Base-by-base conservation (phyloP, 2,329 filamentous ascomycete species). In the Talaromyces sp. region DNA sequence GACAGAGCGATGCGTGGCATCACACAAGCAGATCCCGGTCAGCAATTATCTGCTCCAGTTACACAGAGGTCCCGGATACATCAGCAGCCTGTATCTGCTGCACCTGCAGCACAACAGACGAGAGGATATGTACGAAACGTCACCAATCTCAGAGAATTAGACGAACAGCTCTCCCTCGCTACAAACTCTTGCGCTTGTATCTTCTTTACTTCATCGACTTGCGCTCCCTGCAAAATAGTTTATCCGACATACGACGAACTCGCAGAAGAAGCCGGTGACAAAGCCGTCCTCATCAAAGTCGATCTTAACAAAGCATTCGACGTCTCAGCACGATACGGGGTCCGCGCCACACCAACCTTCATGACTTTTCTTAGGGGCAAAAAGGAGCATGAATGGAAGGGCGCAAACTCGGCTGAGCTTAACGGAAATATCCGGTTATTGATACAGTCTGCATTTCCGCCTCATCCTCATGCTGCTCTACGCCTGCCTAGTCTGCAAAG, bases 171-270 rank as follows among this genome's bases (percentile, higher is more conserved):
- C 5, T 73, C 78, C 0, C 77, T 79, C 1, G 89, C 90, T 0
- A 81, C 81, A 31, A 81, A 83, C 5, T 87, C 89, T 0, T 92
- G 88, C 64, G 91, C 91, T 0, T 85, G 93, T 40, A 83, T 97
- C 62, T 97, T 97, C 80, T 98, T 98, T 78, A 97, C 93, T 0
- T 96, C 91, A 3, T 85, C 89, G 1, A 95, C 88, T 2, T 97
- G 93, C 71, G 84, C 86, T 0, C 92, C 93, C 0, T 97, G 93
- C 82, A 93, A 90, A 74, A 77, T 86, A 16, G 83, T 93, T 1
- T 96, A 96, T 69, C 91, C 93, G 1, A 77, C 88, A 0, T 98
- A 91, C 70, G 89, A 96, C 65, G 82, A 91, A 66, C 81, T 97
- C 0, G 92, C 93, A 1, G 85, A 84, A 28, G 89, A 96, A 72